Percentiles rank a stretch among this genome's conserved stretches.
Conservation (phyloP, 495 filamentous ascomycete species). For the Lindgomyces ingoldianus region DNA sequence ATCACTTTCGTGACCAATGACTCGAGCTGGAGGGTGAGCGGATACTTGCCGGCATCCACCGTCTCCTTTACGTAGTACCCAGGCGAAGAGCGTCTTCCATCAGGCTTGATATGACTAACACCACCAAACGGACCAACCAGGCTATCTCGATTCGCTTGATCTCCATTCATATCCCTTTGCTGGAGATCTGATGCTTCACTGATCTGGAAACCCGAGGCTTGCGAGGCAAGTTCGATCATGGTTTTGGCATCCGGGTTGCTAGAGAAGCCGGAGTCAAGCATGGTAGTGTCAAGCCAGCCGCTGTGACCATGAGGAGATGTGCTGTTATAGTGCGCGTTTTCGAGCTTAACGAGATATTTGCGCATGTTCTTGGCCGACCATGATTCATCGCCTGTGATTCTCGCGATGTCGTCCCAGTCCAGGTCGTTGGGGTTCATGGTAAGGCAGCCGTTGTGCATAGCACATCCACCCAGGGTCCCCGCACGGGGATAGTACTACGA, state of each 20-base stretch:
- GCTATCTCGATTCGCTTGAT: constrained; percentile 20
- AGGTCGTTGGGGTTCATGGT: constrained; percentile 47
- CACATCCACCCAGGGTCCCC: constrained; percentile 54
- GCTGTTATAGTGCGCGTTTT: constrained; percentile 30
- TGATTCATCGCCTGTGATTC: constrained; percentile 51
- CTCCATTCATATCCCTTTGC: constrained; percentile 25
- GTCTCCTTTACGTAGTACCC: constrained; percentile 41
- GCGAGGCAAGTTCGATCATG: constrained; percentile 6
- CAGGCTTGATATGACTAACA: constrained; percentile 22
- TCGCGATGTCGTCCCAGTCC: constrained; percentile 51
- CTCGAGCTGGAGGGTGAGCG: constrained; percentile 60
- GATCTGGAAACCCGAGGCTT: constrained; percentile 9
- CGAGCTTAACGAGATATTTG: constrained; percentile 49
- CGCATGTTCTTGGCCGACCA: constrained; percentile 49
- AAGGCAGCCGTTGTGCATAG: constrained; percentile 54
- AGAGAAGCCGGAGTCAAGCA: constrained; percentile 24
- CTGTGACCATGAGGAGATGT: constrained; percentile 22
- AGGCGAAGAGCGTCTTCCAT: constrained; percentile 9
- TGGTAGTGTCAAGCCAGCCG: constrained; percentile 29
- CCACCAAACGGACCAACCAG: constrained; percentile 28
- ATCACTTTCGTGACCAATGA: constrained; percentile 61
- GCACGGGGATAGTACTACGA: constrained; percentile 50
- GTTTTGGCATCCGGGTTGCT: constrained; percentile 7
- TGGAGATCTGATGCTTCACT: constrained; percentile 8
- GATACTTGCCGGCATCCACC: constrained; percentile 49